These are phyloP conservation scores for Vaccinium macrocarpon DNA, from an alignment of 148 eudicot species.

Conservation along the genomic window DNA sequence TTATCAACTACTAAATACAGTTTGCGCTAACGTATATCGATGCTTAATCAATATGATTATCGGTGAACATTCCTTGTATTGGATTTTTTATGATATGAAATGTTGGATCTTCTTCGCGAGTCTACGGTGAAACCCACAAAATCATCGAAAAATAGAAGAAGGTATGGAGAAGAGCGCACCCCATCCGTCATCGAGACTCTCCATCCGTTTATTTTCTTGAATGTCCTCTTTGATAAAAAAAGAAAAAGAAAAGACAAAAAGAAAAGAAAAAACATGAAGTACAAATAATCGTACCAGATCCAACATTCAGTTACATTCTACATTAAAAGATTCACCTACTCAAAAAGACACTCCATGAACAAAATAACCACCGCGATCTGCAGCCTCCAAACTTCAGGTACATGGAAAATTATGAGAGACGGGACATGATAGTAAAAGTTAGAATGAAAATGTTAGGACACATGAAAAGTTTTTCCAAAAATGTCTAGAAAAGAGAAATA, in stretches of 20 bases:
- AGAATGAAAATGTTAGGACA: too few relatives aligned
- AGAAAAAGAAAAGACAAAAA: not conserved
- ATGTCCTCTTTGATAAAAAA: not conserved
- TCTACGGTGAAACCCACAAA: not conserved
- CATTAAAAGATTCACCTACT: not conserved
- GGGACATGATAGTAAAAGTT: too few relatives aligned
- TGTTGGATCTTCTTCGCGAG: too few relatives aligned
- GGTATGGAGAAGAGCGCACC: not conserved
- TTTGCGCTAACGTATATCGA: not conserved
- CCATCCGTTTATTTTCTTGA: not conserved
- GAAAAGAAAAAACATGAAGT: not conserved
- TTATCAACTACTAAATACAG: too few relatives aligned
- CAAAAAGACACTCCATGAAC: conserved; percentile 7
- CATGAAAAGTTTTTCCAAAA: too few relatives aligned
- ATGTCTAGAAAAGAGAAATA: too few relatives aligned
- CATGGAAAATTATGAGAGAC: conserved; percentile 6
- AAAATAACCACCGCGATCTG: not conserved
- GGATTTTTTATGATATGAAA: too few relatives aligned
- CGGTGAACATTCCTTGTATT: not conserved
- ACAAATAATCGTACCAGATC: not conserved
- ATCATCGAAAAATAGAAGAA: not conserved
- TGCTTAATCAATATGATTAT: not conserved
- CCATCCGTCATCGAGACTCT: not conserved
- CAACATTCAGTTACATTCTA: too few relatives aligned
- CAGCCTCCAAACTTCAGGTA: not conserved